Evolutionary conservation across 2,329 filamentous ascomycete species (phyloP).

Genomic region (Xylariales sp.): DNA sequence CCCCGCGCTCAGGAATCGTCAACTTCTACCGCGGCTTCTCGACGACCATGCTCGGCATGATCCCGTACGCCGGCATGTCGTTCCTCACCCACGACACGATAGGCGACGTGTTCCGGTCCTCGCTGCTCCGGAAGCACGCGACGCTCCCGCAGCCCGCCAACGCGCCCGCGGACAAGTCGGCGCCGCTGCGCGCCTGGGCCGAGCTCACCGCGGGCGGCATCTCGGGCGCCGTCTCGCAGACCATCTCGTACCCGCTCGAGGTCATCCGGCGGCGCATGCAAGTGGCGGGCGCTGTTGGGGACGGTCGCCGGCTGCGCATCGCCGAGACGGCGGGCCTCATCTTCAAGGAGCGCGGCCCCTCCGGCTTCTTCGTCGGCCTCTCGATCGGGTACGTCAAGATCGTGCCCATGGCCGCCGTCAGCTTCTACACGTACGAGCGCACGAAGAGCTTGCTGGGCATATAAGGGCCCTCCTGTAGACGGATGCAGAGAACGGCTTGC

Average conservation of each 20-base stretch:
- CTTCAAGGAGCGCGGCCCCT: slow-evolving; percentile 77
- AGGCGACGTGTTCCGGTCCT: slow-evolving; percentile 82
- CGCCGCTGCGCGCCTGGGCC: slow-evolving; percentile 84
- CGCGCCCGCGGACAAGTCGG: slow-evolving; percentile 69
- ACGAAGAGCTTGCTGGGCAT: slow-evolving; percentile 74
- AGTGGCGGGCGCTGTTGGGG: slow-evolving; percentile 92
- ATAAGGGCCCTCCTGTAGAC: slow-evolving; percentile 51
- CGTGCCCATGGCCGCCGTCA: slow-evolving; percentile 83
- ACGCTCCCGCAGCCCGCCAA: slow-evolving; percentile 73
- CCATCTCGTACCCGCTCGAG: slow-evolving; percentile 91
- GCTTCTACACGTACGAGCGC: slow-evolving; percentile 75
- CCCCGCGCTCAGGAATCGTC: slow-evolving; percentile 74
- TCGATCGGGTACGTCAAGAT: slow-evolving; percentile 97
- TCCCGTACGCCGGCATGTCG: slow-evolving; percentile 94
- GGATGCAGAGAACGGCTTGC: background rate
- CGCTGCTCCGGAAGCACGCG: slow-evolving; percentile 76
- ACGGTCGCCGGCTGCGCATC: slow-evolving; percentile 83
- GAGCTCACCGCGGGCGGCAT: slow-evolving; percentile 86
- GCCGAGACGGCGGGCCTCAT: slow-evolving; percentile 82
- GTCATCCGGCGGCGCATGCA: slow-evolving; percentile 95
- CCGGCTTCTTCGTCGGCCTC: slow-evolving; percentile 91
- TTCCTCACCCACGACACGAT: slow-evolving; percentile 95
- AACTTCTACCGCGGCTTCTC: slow-evolving; percentile 98
- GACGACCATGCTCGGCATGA: slow-evolving; percentile 91
- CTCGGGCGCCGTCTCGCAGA: slow-evolving; percentile 90